phyloP scores from a whole-genome alignment of 2,329 filamentous ascomycete genomes.

The Alternaria atra region DNA sequence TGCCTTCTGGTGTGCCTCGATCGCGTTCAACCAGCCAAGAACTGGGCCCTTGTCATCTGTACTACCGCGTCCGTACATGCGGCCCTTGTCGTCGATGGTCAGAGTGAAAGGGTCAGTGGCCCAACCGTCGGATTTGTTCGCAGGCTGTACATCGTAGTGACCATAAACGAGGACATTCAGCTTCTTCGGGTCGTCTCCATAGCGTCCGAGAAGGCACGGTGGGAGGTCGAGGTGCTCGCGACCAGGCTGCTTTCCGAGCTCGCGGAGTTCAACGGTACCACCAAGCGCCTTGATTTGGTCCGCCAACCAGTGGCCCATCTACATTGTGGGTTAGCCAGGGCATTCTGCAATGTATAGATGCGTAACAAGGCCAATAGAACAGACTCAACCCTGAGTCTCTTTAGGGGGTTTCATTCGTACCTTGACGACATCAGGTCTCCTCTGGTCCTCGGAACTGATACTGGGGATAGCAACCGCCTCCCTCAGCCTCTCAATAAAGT shows the following conservation, averaged over 20 bases:
- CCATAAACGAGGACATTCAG: slow-evolving; percentile 96
- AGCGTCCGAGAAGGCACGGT: slow-evolving; percentile 89
- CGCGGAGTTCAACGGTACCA: slow-evolving; percentile 84
- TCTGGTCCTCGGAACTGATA: slow-evolving; percentile 88
- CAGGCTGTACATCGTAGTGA: slow-evolving; percentile 98
- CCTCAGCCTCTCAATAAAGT: slow-evolving; percentile 89
- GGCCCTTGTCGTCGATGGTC: slow-evolving; percentile 84
- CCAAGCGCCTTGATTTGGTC: slow-evolving; percentile 83
- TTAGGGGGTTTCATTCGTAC: slow-evolving; percentile 43
- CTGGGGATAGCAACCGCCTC: slow-evolving; percentile 97
- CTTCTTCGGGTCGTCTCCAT: slow-evolving; percentile 92
- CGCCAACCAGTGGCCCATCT: slow-evolving; percentile 93
- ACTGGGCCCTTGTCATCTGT: slow-evolving; percentile 99
- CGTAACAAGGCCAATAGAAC: not conserved
- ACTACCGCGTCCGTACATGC: slow-evolving; percentile 95
- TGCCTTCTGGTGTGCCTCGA: slow-evolving; percentile 96
- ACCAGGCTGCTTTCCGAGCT: slow-evolving; percentile 89
- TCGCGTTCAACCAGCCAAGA: slow-evolving; percentile 96
- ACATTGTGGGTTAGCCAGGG: slow-evolving; percentile 1
- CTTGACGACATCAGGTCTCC: slow-evolving; percentile 89
- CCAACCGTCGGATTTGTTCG: slow-evolving; percentile 93
- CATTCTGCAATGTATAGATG: not conserved
- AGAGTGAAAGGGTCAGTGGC: slow-evolving; percentile 92
- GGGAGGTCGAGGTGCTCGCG: slow-evolving; percentile 91
- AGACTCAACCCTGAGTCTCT: not conserved